These are phyloP conservation scores for Porpolomopsis calyptriformis DNA, from an alignment of 768 basidiomycete genomes.

Conservation along the genomic window DNA sequence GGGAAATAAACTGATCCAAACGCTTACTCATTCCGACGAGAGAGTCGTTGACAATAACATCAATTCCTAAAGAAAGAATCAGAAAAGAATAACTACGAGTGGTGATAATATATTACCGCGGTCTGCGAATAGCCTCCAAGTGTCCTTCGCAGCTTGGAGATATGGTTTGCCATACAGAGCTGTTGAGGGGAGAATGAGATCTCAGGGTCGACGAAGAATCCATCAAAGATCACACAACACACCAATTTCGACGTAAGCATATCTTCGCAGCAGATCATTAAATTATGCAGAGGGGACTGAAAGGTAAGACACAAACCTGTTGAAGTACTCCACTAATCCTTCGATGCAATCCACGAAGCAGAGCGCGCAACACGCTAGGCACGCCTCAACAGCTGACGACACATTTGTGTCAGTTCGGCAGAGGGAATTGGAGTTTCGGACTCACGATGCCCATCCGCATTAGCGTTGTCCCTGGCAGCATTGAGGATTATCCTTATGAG, in stretches of 20 bases:
- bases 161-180: conserved; percentile 82
- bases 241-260: conserved; percentile 80
- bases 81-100: conserved; percentile 12
- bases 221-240: conserved; percentile 12
- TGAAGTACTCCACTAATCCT: conserved; percentile 66
- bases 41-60: conserved; percentile 75
- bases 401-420: not conserved
- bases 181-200: conserved; percentile 13
- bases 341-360: conserved; percentile 71
- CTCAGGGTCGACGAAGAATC: not conserved
- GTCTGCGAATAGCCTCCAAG: conserved; percentile 68
- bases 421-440: conserved; percentile 5
- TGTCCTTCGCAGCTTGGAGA: conserved; percentile 70
- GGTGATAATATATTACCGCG: conserved; percentile 34
- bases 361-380: conserved; percentile 67
- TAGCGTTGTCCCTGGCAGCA: conserved; percentile 46
- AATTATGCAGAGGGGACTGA: not conserved
- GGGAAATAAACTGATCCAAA: not conserved
- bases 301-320: conserved; percentile 33
- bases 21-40: conserved; percentile 65
- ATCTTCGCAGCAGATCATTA: conserved; percentile 27
- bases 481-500: conserved; percentile 52
- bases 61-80: conserved; percentile 36
- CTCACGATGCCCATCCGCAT: conserved; percentile 57
- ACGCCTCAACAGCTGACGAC: conserved; percentile 52